These are phyloP conservation scores for Gossypium raimondii DNA, from an alignment of 345 rosid species.

Conservation along the genomic window DNA sequence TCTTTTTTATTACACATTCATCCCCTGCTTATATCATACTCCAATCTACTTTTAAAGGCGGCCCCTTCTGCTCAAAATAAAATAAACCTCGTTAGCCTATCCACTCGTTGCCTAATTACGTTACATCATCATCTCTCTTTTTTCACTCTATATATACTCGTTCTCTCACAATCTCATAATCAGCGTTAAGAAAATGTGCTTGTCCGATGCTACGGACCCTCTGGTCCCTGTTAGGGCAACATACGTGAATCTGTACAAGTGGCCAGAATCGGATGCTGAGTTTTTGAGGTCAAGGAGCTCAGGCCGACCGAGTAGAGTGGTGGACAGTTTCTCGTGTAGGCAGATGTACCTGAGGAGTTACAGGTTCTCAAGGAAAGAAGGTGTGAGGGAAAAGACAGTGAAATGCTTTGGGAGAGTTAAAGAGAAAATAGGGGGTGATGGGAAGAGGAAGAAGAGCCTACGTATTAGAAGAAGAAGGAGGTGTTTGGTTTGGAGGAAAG, in stretches of 20 bases:
- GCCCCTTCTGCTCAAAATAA: background rate
- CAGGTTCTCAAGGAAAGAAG: constrained; percentile 35
- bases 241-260: constrained; percentile 29
- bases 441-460: constrained; percentile 19
- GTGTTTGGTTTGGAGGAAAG: constrained; percentile 51
- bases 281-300: constrained; percentile 22
- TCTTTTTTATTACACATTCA: too few relatives aligned
- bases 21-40: too few relatives aligned
- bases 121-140: background rate
- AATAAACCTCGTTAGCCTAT: constrained; percentile 5
- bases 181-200: constrained; percentile 11
- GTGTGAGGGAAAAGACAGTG: constrained; percentile 27
- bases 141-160: background rate
- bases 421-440: constrained; percentile 23
- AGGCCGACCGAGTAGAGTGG: constrained; percentile 19
- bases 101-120: constrained; percentile 14
- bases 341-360: constrained; percentile 51
- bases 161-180: background rate
- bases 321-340: constrained; percentile 43
- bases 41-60: constrained; percentile 27
- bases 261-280: constrained; percentile 30
- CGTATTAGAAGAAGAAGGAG: constrained; percentile 15
- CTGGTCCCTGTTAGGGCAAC: constrained; percentile 18
- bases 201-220: constrained; percentile 18
- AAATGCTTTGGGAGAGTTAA: constrained; percentile 29